Evolutionary conservation across 1,284 basidiomycete species (phyloP).

Genomic region (Cryptococcus hybrid): DNA sequence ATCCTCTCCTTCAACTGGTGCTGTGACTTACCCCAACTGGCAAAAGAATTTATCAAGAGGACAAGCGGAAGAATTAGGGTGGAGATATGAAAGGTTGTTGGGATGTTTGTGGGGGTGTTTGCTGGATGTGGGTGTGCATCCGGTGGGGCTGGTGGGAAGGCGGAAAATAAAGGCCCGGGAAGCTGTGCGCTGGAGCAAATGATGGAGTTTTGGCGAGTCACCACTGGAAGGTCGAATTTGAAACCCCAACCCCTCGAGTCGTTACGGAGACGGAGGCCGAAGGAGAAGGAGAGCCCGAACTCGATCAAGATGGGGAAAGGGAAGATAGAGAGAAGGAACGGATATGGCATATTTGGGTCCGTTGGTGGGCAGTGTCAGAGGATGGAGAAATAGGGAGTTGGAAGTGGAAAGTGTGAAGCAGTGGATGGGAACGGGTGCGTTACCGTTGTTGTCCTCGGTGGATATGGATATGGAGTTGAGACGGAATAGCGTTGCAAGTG

Average conservation of each 20-base stretch:
- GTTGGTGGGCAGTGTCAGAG: conserved; percentile 64
- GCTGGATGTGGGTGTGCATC: not conserved
- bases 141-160: not conserved
- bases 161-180: too few relatives aligned
- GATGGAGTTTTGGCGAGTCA: conserved; percentile 56
- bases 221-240: conserved; percentile 23
- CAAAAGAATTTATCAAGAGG: conserved; percentile 63
- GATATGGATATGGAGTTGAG: not conserved
- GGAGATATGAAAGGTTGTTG: not conserved
- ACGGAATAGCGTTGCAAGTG: not conserved
- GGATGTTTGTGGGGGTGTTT: not conserved
- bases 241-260: too few relatives aligned
- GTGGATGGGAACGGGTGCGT: conserved; percentile 2
- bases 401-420: conserved; percentile 36
- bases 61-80: not conserved
- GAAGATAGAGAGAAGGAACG: not conserved
- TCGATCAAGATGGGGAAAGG: not conserved
- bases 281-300: conserved; percentile 17
- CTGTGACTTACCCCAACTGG: conserved; percentile 50
- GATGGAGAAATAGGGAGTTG: conserved; percentile 55
- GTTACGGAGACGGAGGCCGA: too few relatives aligned
- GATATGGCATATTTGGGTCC: conserved; percentile 61
- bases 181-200: conserved; percentile 66
- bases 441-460: not conserved
- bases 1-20: conserved; percentile 15